These are phyloP conservation scores for Cucurbita moschata DNA, from an alignment of 306 rosid species.

Conservation along the genomic window DNA sequence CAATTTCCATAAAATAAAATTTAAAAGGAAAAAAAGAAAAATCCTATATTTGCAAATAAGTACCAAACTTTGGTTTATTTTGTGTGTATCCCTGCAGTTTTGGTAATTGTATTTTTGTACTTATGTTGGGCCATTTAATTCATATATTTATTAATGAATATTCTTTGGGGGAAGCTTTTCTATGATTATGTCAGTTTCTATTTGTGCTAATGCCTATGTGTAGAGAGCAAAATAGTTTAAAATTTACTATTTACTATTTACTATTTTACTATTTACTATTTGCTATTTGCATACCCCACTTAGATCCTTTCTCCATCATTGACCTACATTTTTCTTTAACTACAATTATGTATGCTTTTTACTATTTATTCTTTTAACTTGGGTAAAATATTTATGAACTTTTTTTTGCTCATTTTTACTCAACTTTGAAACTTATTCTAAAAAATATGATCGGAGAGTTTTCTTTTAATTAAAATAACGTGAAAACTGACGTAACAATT, in stretches of 20 bases:
- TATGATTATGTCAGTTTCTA: not conserved
- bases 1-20: not conserved
- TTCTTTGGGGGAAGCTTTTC: not conserved
- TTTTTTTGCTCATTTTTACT: too few relatives aligned
- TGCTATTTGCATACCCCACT: not conserved
- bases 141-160: not conserved
- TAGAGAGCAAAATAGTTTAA: not conserved
- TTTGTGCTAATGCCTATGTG: not conserved
- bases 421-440: too few relatives aligned
- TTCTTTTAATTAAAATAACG: too few relatives aligned
- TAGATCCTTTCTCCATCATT: conserved; percentile 4
- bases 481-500: too few relatives aligned
- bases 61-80: not conserved
- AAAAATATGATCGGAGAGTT: too few relatives aligned
- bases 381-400: too few relatives aligned
- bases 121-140: not conserved
- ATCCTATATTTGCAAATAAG: not conserved
- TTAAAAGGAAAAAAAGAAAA: too few relatives aligned
- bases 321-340: not conserved
- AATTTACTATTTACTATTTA: not conserved
- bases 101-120: not conserved
- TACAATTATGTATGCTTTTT: too few relatives aligned
- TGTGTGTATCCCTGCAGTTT: not conserved
- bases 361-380: too few relatives aligned
- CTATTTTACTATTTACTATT: not conserved